Percentiles rank a stretch among this genome's conserved stretches.
Evolutionary conservation across 2,329 filamentous ascomycete genomes (phyloP).

Genomic region (Pseudopyrenochaeta lycopersici): DNA sequence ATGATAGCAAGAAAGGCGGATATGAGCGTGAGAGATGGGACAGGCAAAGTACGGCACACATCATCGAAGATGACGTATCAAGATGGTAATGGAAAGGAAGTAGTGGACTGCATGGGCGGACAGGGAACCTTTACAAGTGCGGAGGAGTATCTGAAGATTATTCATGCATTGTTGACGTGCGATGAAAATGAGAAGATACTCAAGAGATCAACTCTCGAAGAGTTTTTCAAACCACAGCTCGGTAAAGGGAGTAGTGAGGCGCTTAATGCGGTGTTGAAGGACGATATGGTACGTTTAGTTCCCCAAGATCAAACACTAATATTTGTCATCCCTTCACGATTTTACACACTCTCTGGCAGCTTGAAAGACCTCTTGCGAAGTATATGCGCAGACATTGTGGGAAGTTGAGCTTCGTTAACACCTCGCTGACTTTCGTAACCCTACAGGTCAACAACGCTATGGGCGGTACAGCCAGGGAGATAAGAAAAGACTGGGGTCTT

Average conservation of each 20-base stretch:
- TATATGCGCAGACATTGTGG: background rate
- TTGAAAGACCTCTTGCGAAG: background rate
- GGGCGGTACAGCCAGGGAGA: slow-evolving; percentile 26
- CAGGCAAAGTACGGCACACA: slow-evolving; percentile 18
- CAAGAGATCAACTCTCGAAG: slow-evolving; percentile 31
- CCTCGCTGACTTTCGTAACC: background rate
- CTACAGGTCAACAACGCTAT: slow-evolving; percentile 30
- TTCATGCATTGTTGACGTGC: slow-evolving; percentile 34
- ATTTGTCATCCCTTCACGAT: no score
- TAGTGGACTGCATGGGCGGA: slow-evolving; percentile 36
- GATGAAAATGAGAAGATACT: slow-evolving; percentile 38
- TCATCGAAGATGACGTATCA: slow-evolving; percentile 18
- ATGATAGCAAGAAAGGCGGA: slow-evolving; percentile 37
- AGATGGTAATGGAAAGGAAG: slow-evolving; percentile 23
- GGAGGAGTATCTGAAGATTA: slow-evolving; percentile 42
- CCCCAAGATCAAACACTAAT: no score
- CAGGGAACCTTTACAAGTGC: slow-evolving; percentile 29
- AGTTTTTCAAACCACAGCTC: slow-evolving; percentile 46
- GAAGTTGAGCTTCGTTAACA: background rate
- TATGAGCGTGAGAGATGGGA: slow-evolving; percentile 29
- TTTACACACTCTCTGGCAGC: no score
- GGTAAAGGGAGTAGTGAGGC: slow-evolving; percentile 11
- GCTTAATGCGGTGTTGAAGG: slow-evolving; percentile 48
- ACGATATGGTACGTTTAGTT: slow-evolving; percentile 20
- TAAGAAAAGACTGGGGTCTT: slow-evolving; percentile 39